phyloP scores from a whole-genome alignment of 352 stramenopile genomes.

The Phytophthora tentaculata region DNA sequence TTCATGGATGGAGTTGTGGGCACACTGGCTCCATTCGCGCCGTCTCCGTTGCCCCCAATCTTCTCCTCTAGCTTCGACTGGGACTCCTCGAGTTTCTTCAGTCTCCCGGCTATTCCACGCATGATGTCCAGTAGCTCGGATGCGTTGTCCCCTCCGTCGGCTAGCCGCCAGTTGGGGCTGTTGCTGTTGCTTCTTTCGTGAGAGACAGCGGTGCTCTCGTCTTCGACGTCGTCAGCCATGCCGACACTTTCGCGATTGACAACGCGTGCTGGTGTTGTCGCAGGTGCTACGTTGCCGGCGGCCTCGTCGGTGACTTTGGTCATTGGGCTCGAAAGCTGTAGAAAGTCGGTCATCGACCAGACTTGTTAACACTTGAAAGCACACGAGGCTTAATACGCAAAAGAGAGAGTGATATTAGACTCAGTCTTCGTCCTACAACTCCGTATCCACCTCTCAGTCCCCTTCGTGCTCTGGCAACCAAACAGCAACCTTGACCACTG shows the following conservation, averaged over 20 bases:
- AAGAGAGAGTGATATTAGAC: too few relatives aligned
- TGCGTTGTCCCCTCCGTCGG: neutral
- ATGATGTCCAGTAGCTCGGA: neutral
- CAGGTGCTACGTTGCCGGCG: too few relatives aligned
- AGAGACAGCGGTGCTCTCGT: neutral
- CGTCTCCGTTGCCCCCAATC: neutral
- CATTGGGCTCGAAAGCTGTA: constrained; percentile 3
- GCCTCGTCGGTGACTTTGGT: neutral
- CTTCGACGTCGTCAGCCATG: constrained; percentile 2
- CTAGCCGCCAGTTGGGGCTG: neutral
- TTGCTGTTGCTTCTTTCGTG: neutral
- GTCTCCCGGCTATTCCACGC: neutral
- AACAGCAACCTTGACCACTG: too few relatives aligned
- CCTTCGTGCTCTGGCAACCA: too few relatives aligned
- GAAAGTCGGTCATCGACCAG: constrained; percentile 6
- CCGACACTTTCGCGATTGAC: neutral
- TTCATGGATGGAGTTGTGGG: neutral
- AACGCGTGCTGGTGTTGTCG: neutral
- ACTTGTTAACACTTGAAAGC: too few relatives aligned
- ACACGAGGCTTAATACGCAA: too few relatives aligned
- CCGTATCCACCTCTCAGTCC: too few relatives aligned
- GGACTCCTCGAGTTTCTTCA: constrained; percentile 4
- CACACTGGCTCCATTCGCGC: neutral
- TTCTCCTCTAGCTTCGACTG: constrained; percentile 6
- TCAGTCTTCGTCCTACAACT: too few relatives aligned